Evolutionary conservation across 106 monocot species (phyloP).

Genomic region (Alisma plantagoaquatica): DNA sequence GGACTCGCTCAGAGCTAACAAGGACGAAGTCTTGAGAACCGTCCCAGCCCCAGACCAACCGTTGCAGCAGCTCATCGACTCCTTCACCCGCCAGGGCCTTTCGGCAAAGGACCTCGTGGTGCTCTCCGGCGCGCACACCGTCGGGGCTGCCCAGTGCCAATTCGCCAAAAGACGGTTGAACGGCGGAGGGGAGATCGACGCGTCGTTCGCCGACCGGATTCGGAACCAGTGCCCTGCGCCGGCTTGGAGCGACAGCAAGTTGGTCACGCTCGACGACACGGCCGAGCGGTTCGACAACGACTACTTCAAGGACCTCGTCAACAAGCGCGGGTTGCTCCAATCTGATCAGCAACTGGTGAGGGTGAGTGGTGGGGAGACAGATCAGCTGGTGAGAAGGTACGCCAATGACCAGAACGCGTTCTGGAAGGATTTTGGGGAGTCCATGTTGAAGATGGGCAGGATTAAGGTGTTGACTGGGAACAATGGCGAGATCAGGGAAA

Average conservation of each 20-base stretch:
- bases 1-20: slow-evolving; percentile 50
- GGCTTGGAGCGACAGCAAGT: slow-evolving; percentile 10
- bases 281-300: slow-evolving; percentile 18
- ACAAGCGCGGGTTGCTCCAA: slow-evolving; percentile 26
- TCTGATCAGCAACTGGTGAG: slow-evolving; percentile 51
- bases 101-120: slow-evolving; percentile 47
- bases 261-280: slow-evolving; percentile 11
- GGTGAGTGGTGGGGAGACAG: slow-evolving; percentile 25
- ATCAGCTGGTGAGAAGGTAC: slow-evolving; percentile 35
- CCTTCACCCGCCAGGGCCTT: slow-evolving; percentile 39
- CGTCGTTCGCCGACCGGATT: slow-evolving; percentile 8
- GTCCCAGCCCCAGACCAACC: slow-evolving; percentile 34
- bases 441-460: slow-evolving; percentile 66
- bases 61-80: slow-evolving; percentile 29
- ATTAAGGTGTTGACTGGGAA: slow-evolving; percentile 30
- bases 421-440: slow-evolving; percentile 41
- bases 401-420: slow-evolving; percentile 29
- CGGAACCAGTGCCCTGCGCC: slow-evolving; percentile 18
- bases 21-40: slow-evolving; percentile 27
- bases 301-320: slow-evolving; percentile 22
- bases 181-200: slow-evolving; percentile 28
- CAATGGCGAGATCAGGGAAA: slow-evolving; percentile 41
- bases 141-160: slow-evolving; percentile 29
- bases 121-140: slow-evolving; percentile 23
- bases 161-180: slow-evolving; percentile 22